A percentile compares a stretch with the other conserved stretches of the same genome.
These are phyloP conservation scores for Bruguiera sexangula DNA, from an alignment of 345 rosid species.

Conservation along the genomic window DNA sequence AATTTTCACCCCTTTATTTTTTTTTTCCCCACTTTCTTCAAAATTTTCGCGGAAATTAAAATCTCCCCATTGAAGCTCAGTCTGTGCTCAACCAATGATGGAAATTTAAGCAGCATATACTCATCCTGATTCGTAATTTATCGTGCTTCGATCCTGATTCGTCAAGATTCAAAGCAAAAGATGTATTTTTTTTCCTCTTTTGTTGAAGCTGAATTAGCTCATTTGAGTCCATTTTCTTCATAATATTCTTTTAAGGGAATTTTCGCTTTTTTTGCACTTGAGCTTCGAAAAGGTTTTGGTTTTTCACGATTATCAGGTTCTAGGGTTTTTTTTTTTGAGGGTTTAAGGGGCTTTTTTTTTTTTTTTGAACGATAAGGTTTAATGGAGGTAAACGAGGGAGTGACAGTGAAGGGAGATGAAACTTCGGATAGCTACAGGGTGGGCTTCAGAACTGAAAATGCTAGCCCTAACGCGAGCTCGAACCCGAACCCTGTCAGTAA, in stretches of 20 bases:
- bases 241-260: conserved; percentile 1
- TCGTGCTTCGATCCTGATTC: conserved; percentile 15
- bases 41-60: conserved; percentile 25
- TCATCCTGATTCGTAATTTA: not conserved
- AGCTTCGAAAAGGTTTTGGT: conserved; percentile 25
- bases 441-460: conserved; percentile 51
- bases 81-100: conserved; percentile 46
- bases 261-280: conserved; percentile 5
- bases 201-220: conserved; percentile 4
- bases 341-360: conserved; percentile 26
- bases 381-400: conserved; percentile 68
- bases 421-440: conserved; percentile 46
- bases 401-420: conserved; percentile 45
- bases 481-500: not conserved
- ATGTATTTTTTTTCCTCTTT: not conserved
- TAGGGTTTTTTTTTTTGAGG: conserved; percentile 30
- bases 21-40: conserved; percentile 26
- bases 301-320: conserved; percentile 24
- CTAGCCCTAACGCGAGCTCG: conserved; percentile 26
- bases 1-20: conserved; percentile 31
- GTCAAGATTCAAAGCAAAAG: conserved; percentile 19
- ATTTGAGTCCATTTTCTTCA: conserved; percentile 22
- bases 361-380: conserved; percentile 29
- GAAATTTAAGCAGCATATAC: conserved; percentile 24
- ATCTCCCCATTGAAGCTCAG: conserved; percentile 40